Conservation (phyloP, 2,329 filamentous ascomycete species). For the Zymoseptoria brevis region DNA sequence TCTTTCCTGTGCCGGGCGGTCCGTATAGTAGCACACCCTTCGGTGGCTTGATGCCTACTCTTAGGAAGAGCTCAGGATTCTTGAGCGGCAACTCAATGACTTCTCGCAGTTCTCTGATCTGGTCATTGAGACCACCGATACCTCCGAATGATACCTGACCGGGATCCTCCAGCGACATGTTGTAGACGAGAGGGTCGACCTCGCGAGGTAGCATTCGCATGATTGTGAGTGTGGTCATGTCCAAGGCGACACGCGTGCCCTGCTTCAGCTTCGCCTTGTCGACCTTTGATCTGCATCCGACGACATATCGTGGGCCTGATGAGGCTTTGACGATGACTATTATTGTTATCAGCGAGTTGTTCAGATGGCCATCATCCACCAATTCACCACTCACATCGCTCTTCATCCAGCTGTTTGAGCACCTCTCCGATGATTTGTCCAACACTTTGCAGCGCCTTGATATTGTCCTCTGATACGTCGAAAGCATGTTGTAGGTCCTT, state of each 20-base stretch:
- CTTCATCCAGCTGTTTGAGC: constrained; percentile 95
- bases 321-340: constrained; percentile 97
- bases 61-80: constrained; percentile 93
- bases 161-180: constrained; percentile 98
- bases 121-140: constrained; percentile 95
- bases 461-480: constrained; percentile 96
- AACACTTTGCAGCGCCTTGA: constrained; percentile 97
- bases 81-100: constrained; percentile 97
- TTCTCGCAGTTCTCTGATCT: constrained; percentile 93
- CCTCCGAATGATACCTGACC: constrained; percentile 96
- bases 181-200: constrained; percentile 97
- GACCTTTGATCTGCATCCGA: constrained; percentile 96
- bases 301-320: constrained; percentile 92
- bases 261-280: constrained; percentile 97
- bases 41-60: constrained; percentile 97
- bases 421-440: constrained; percentile 99
- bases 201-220: constrained; percentile 99
- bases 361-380: not conserved
- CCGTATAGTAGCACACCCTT: constrained; percentile 96
- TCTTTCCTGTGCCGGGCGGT: constrained; percentile 95
- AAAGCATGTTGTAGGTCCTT: constrained; percentile 93
- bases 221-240: constrained; percentile 99
- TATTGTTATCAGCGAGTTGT: not conserved
- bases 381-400: constrained; percentile 66
- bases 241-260: constrained; percentile 90